These are phyloP conservation scores for Anthracocystis walkeri DNA, from an alignment of 1,284 basidiomycete genomes.

Conservation along the genomic window DNA sequence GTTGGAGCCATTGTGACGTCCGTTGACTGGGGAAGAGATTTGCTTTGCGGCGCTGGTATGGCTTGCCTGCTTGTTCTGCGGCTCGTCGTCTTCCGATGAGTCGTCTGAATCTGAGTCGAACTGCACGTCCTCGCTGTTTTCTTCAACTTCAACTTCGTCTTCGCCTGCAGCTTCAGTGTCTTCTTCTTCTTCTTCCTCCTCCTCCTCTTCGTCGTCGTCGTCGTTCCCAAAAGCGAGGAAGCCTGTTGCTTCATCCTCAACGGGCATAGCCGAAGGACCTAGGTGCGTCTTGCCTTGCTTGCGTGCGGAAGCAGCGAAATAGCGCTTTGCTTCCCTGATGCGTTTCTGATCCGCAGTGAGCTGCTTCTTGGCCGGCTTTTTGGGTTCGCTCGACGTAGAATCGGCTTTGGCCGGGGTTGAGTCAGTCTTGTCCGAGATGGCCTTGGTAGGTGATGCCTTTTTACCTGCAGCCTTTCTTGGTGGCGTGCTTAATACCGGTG, in stretches of 20 bases:
- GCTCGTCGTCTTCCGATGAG: conserved; percentile 29
- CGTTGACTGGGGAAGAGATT: neutral
- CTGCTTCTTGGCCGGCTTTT: conserved; percentile 4
- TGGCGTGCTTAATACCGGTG: conserved; percentile 2
- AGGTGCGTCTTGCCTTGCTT: conserved; percentile 5
- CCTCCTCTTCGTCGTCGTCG: conserved; percentile 20
- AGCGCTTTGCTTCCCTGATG: conserved; percentile 22
- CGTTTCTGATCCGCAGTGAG: conserved; percentile 15
- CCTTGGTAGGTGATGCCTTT: neutral
- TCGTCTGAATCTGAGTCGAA: conserved; percentile 2
- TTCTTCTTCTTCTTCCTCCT: no score
- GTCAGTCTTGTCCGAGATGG: conserved; percentile 1
- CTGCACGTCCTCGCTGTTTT: neutral
- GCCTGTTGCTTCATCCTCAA: conserved; percentile 33
- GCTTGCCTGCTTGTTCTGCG: neutral
- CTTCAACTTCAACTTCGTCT: neutral
- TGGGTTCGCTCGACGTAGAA: neutral
- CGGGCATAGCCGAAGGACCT: conserved; percentile 27
- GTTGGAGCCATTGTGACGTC: neutral
- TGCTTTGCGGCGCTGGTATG: neutral
- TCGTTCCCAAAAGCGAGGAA: conserved; percentile 33
- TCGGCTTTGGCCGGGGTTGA: neutral
- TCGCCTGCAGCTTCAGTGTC: neutral
- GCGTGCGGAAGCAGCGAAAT: conserved; percentile 20
- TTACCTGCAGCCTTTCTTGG: conserved; percentile 3